Evolutionary conservation across 495 filamentous ascomycete genomes (phyloP), one percentile per base, ranked within the genome.

Genomic region (Annulohypoxylon moriforme): DNA sequence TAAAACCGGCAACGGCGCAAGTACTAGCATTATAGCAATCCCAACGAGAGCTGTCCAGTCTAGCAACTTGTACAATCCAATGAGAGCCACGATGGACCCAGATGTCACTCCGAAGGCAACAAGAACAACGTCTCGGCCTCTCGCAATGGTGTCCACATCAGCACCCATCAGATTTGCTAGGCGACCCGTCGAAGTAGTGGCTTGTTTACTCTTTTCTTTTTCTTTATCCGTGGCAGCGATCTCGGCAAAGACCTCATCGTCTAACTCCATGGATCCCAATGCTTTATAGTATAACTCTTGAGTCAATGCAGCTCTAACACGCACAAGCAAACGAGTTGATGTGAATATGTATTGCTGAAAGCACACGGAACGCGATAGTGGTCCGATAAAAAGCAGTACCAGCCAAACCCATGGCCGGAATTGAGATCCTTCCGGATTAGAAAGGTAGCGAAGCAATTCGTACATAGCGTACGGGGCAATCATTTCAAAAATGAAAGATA

Each of bases 241-340:
- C 13, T 77, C 70, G 38, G 77, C 68, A 64, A 82, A 80, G 5
- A 75, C 75, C 18, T 81, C 80, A 11, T 80, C 81, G 33, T 83
- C 80, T 40, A 82, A 64, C 67, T 83, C 81, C 78, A 81, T 81
- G 9, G 82, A 85, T 8, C 69, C 71, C 74, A 86, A 79, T 11
- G 84, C 83, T 27, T 81, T 81, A 65, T 85, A 82, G 60, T 86
- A 86, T 6, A 86, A 76, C 64, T 86, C 84, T 55, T 85, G 83
- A 1, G 84, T 85, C 22, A 86, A 71, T 1, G 81, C 83, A 7
- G 83, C 68, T 60, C 82, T 85, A 42, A 85, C 71, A 13, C 84
- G 78, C 40, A 86, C 83, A 10, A 83, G 47, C 60, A 85, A 68
- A 10, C 84, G 77, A 25, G 83, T 84, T 4, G 81, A 82, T 5